A percentile compares a stretch with the other conserved stretches of the same genome.
Evolutionary conservation across 1,284 basidiomycete species (phyloP).

Genomic region (Peniophora sp.): DNA sequence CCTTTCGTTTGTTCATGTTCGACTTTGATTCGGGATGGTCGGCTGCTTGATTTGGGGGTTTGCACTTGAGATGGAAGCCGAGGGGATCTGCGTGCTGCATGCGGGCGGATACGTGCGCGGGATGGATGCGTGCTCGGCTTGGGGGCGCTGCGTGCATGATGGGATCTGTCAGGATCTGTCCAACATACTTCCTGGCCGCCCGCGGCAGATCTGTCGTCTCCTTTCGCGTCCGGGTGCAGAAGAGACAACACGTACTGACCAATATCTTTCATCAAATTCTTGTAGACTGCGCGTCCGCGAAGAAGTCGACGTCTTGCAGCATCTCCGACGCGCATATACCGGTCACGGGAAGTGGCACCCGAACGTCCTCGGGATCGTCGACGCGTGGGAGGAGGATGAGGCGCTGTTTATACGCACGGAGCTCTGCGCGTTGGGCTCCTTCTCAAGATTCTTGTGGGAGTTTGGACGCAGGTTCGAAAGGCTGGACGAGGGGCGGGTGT

Average conservation of each 20-base stretch:
- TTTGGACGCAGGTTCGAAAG: constrained; percentile 81
- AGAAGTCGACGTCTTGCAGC: constrained; percentile 89
- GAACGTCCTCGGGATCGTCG: constrained; percentile 86
- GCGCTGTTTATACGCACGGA: constrained; percentile 92
- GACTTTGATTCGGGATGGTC: background rate
- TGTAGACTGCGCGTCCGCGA: constrained; percentile 81
- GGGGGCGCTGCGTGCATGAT: background rate
- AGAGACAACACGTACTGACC: background rate
- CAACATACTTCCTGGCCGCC: background rate
- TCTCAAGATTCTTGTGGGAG: constrained; percentile 88
- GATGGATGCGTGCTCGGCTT: too few species aligned
- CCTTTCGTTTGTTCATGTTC: constrained; percentile 1
- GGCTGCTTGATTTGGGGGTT: constrained; percentile 2
- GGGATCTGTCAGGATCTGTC: background rate
- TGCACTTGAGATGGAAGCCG: constrained; percentile 2
- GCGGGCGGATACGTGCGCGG: too few species aligned
- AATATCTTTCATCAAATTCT: background rate
- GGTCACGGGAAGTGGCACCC: constrained; percentile 32
- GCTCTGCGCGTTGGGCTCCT: constrained; percentile 88
- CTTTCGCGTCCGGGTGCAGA: background rate
- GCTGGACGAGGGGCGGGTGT: constrained; percentile 89
- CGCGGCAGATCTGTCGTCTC: too few species aligned
- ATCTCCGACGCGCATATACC: constrained; percentile 47
- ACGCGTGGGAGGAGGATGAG: constrained; percentile 96
- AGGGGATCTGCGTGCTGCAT: too few species aligned